Base-by-base conservation (phyloP, 2,329 filamentous ascomycete species). In the Fusarium odoratissimum region DNA sequence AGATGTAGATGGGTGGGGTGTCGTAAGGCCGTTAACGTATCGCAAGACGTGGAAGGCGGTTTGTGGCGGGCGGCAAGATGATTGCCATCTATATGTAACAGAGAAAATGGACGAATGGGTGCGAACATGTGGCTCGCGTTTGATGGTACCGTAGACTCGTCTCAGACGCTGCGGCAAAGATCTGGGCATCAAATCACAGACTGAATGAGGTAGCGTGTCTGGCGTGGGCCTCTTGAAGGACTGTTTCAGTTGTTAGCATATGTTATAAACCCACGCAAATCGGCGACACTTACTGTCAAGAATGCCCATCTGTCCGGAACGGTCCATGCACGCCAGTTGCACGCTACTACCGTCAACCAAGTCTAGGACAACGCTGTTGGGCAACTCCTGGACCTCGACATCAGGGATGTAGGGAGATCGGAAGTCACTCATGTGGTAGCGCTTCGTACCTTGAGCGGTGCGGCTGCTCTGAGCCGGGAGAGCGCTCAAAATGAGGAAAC, bases 311-410 rank as follows among this genome's bases (percentile, higher is more conserved):
- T 92, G 90, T 17, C 89, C 88, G 31, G 84, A 81, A 60, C 89
- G 85, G 79, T 91, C 89, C 79, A 89, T 89, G 72, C 90, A 92
- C 28, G 90, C 90, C 75, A 92, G 82, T 77, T 92, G 90, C 64
- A 92, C 81, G 51, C 85, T 85, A n/a, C 87, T 89, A 6, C 90
- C 88, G 56, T 89, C 88, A 23, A 90, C 75, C 69, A 92, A 87
- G 74, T 91, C 88, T 49, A 91, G 81, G 12, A 89, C 85, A 8
- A 91, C 89, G 78, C 95, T 98, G 83, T 98, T 94, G 5, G 95
- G 95, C 58, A 99, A 86, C 84, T 99, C 96, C 83, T 98, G 93
- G 74, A 94, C 87, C 79, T 98, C 96, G 67, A 97, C 91, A 80
- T 98, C 95, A 1, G 96, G 96, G 21, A 93, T 87, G 75, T 92